A percentile compares a stretch with the other conserved stretches of the same genome.
Conservation (phyloP, 148 eudicot species). For the Camellia granthamiana region DNA sequence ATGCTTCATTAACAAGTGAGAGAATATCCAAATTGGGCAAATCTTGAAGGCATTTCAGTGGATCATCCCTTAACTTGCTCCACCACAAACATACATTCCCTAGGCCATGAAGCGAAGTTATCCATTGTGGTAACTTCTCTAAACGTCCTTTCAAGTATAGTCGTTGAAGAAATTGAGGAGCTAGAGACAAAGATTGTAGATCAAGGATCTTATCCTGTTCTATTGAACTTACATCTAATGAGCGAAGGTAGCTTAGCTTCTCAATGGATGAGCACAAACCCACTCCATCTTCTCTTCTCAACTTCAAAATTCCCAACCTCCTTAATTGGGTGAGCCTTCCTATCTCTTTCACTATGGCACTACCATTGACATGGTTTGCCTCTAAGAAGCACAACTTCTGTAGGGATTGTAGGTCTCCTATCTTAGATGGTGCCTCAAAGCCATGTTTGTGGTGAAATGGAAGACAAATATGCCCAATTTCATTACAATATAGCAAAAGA, state of each 20-base stretch:
- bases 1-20: no score
- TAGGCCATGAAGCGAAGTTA: neutral
- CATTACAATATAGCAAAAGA: neutral
- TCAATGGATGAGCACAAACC: neutral
- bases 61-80: slow-evolving; percentile 4
- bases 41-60: no score
- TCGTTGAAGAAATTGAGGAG: neutral
- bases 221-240: neutral
- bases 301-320: neutral
- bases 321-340: neutral
- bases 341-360: neutral
- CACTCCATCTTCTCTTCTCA: neutral
- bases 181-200: neutral
- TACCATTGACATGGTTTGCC: neutral
- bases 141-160: neutral
- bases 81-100: neutral
- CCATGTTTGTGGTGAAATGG: neutral
- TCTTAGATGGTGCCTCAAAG: neutral
- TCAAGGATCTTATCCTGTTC: neutral
- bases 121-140: slow-evolving; percentile 5
- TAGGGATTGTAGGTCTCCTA: neutral
- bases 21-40: no score
- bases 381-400: neutral
- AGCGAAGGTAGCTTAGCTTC: neutral
- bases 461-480: no score